Conservation (phyloP, 306 rosid genomes). For the Cucumis cinereus region DNA sequence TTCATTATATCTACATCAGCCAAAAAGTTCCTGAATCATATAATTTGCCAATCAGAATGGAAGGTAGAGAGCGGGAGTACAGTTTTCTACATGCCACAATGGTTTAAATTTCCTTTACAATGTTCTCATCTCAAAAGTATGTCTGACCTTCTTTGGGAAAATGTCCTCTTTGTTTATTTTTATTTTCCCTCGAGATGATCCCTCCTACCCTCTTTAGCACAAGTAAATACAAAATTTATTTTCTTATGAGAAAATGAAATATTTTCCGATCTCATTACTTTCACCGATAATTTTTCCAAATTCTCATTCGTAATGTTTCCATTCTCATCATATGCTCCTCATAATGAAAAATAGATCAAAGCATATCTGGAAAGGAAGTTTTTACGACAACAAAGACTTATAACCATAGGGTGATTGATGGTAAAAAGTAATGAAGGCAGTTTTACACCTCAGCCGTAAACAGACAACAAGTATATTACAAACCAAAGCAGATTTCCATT, state of each 20-base stretch:
- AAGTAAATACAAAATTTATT: not conserved
- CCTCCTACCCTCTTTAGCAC: not conserved
- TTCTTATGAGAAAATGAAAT: not conserved
- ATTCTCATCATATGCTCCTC: not conserved
- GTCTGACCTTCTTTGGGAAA: not conserved
- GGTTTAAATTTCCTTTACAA: not conserved
- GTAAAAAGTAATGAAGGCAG: not conserved
- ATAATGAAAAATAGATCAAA: not conserved
- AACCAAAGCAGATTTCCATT: conserved; percentile 1
- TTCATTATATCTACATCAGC: conserved; percentile 96
- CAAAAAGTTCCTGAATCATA: conserved; percentile 99
- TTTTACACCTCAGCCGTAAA: not conserved
- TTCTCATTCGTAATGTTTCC: not conserved
- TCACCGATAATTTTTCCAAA: not conserved
- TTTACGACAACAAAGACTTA: not conserved
- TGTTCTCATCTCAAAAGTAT: not conserved
- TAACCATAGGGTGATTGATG: not conserved
- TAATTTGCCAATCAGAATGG: conserved; percentile 71
- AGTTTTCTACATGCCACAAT: not conserved
- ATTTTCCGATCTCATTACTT: not conserved
- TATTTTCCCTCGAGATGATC: not conserved
- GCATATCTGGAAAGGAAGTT: not conserved
- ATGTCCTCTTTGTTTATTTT: not conserved
- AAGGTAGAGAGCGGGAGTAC: conserved; percentile 17
- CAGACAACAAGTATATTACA: not conserved